Evolutionary conservation across 805 yeast genomes (phyloP).

Genomic region (Monosporozyma solicola): DNA sequence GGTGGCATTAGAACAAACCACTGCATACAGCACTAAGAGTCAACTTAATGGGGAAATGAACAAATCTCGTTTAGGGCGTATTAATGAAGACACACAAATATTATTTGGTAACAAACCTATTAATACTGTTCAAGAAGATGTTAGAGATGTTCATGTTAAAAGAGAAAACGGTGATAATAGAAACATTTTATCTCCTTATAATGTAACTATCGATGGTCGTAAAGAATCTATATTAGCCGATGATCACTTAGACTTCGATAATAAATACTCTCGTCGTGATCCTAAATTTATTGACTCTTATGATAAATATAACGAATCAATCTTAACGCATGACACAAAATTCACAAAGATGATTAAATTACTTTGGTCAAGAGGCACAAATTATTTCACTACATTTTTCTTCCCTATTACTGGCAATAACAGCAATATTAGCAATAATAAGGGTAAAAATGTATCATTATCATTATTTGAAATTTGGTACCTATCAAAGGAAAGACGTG

Average conservation of each 20-base stretch:
- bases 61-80: not conserved
- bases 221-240: conserved; percentile 8
- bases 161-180: not conserved
- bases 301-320: conserved; percentile 17
- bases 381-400: conserved; percentile 1
- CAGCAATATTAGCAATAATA: not conserved
- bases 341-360: conserved; percentile 10
- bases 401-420: not conserved
- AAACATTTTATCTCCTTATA: conserved; percentile 8
- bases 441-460: not conserved
- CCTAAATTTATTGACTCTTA: conserved; percentile 6
- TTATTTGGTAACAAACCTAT: conserved; percentile 32
- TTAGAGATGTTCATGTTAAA: not conserved
- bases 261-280: not conserved
- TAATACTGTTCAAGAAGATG: not conserved
- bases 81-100: conserved; percentile 8
- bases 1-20: conserved; percentile 10
- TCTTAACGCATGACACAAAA: conserved; percentile 23
- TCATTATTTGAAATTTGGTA: conserved; percentile 24
- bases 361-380: not conserved
- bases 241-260: conserved; percentile 12
- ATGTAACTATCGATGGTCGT: conserved; percentile 8
- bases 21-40: not conserved
- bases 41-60: conserved; percentile 5
- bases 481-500: conserved; percentile 37